Evolutionary conservation across 108 stramenopile species (phyloP).

Genomic region (Conticribra weissflogii): DNA sequence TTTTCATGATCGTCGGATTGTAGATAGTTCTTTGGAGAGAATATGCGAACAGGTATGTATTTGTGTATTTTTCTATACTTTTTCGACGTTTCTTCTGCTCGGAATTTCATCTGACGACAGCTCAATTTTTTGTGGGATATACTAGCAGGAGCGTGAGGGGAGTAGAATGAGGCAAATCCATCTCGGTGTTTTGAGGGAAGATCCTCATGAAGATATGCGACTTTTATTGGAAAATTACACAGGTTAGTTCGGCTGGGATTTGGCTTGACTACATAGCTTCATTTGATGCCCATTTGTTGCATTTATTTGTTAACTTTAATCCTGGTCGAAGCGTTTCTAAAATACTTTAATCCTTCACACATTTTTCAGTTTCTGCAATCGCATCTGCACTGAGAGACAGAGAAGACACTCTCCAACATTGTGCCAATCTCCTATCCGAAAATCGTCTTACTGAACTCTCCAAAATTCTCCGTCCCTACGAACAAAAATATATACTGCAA

Average conservation of each 20-base stretch:
- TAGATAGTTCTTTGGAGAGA: constrained; percentile 33
- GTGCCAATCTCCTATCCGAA: constrained; percentile 75
- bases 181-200: constrained; percentile 79
- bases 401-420: constrained; percentile 89
- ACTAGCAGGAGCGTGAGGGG: constrained; percentile 61
- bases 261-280: background rate
- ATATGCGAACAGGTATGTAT: constrained; percentile 54
- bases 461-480: constrained; percentile 75
- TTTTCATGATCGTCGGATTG: constrained; percentile 22
- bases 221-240: constrained; percentile 91
- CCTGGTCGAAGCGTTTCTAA: too few species aligned
- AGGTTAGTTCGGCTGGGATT: constrained; percentile 10
- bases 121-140: too few species aligned
- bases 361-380: constrained; percentile 64
- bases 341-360: too few species aligned
- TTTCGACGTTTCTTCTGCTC: too few species aligned
- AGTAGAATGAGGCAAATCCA: constrained; percentile 71
- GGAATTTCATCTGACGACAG: too few species aligned
- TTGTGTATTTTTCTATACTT: too few species aligned
- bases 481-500: constrained; percentile 63
- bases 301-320: background rate
- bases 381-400: constrained; percentile 93
- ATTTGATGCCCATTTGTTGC: background rate
- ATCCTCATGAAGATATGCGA: constrained; percentile 92
- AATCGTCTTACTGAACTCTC: constrained; percentile 66